These are phyloP conservation scores for Debaryomyces nepalensis DNA, from an alignment of 1,139 yeast species.

Conservation along the genomic window DNA sequence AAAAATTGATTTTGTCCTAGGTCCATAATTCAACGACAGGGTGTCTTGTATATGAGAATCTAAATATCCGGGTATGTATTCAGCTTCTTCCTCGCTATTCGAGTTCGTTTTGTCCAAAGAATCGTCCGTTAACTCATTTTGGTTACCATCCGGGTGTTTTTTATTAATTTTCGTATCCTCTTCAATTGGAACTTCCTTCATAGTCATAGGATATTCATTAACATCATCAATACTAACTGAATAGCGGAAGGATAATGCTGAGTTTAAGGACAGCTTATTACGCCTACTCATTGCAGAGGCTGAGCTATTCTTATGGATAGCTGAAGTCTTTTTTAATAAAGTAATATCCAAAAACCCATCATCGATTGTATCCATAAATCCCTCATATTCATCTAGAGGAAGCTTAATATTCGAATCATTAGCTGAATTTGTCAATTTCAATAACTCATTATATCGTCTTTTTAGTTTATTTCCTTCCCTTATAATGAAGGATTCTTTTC, in stretches of 20 bases:
- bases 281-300: constrained; percentile 13
- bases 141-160: background rate
- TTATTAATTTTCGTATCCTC: background rate
- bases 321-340: constrained; percentile 52
- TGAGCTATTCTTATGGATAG: constrained; percentile 21
- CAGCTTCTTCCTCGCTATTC: constrained; percentile 31
- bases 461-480: constrained; percentile 44
- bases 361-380: constrained; percentile 54
- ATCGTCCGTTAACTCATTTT: constrained; percentile 25
- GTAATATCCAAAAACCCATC: constrained; percentile 67
- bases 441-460: constrained; percentile 30
- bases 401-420: constrained; percentile 33
- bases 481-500: constrained; percentile 60
- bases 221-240: constrained; percentile 2
- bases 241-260: constrained; percentile 7
- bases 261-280: constrained; percentile 3
- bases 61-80: constrained; percentile 33
- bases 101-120: constrained; percentile 24
- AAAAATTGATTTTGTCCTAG: constrained; percentile 43
- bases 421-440: constrained; percentile 30
- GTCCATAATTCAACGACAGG: constrained; percentile 28
- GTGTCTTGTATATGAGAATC: constrained; percentile 33
- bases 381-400: constrained; percentile 52
- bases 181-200: constrained; percentile 5
- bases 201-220: background rate